Percentiles rank a stretch among this genome's conserved stretches.
Conservation (phyloP, 75 land plant species). For the Isoetes taiwanensis region DNA sequence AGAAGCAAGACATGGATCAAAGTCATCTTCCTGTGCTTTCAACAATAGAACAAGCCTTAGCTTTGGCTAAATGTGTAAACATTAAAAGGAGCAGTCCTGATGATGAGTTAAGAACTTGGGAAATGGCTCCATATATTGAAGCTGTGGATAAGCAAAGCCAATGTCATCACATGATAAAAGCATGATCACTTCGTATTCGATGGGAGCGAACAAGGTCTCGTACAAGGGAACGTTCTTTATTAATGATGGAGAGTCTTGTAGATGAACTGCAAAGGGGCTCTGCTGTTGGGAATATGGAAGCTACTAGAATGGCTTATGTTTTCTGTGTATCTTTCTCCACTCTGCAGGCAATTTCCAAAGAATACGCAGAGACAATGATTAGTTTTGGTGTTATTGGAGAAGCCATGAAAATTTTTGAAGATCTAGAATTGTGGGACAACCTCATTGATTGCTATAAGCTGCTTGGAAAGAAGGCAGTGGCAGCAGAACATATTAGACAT, state of each 20-base stretch:
- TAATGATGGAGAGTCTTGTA: constrained; percentile 86
- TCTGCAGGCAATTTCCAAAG: constrained; percentile 48
- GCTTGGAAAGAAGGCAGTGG: constrained; percentile 76
- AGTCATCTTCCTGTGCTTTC: too few relatives aligned
- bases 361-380: constrained; percentile 70
- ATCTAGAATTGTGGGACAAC: constrained; percentile 90
- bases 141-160: constrained; percentile 56
- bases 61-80: constrained; percentile 56
- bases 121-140: constrained; percentile 91
- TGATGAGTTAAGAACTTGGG: constrained; percentile 81
- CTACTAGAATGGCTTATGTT: constrained; percentile 43
- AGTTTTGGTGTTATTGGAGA: constrained; percentile 80
- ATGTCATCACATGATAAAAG: constrained; percentile 42
- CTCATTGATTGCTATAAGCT: constrained; percentile 81
- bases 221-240: constrained; percentile 66
- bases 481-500: constrained; percentile 64
- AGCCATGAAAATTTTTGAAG: constrained; percentile 77
- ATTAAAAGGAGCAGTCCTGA: constrained; percentile 46
- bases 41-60: constrained; percentile 51
- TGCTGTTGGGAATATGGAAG: constrained; percentile 29
- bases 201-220: constrained; percentile 78
- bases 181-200: constrained; percentile 64
- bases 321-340: constrained; percentile 55
- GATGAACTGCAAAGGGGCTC: constrained; percentile 19
- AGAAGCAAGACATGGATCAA: constrained; percentile 15